Evolutionary conservation across 306 rosid genomes (phyloP).

Genomic region (Quercus aquifolioides): DNA sequence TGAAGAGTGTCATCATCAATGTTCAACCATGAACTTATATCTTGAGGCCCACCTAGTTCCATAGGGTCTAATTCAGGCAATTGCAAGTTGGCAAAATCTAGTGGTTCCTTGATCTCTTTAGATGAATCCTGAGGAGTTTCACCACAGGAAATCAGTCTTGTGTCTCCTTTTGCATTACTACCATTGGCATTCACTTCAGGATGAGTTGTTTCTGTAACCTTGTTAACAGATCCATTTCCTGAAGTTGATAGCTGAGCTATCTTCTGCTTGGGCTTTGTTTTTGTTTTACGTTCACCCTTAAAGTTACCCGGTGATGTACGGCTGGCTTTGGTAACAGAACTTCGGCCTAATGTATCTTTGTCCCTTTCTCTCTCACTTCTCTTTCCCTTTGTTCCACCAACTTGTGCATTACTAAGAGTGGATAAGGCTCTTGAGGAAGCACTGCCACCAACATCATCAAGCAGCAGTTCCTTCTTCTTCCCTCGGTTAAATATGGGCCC

Average conservation of each 20-base stretch:
- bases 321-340: constrained; percentile 43
- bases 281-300: constrained; percentile 65
- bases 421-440: constrained; percentile 49
- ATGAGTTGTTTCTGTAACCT: constrained; percentile 31
- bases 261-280: constrained; percentile 77
- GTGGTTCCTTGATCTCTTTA: constrained; percentile 37
- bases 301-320: constrained; percentile 43
- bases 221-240: constrained; percentile 47
- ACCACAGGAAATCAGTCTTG: constrained; percentile 27
- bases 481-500: constrained; percentile 59
- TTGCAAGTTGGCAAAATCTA: constrained; percentile 41
- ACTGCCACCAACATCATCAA: constrained; percentile 69
- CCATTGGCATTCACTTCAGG: constrained; percentile 30
- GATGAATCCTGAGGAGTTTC: constrained; percentile 23
- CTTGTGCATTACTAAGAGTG: constrained; percentile 41
- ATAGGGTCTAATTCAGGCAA: constrained; percentile 61
- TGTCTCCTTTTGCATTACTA: constrained; percentile 31
- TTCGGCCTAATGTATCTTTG: constrained; percentile 47
- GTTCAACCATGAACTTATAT: constrained; percentile 66
- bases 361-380: constrained; percentile 76
- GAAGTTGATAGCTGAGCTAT: constrained; percentile 55
- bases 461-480: constrained; percentile 71
- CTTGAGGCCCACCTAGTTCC: constrained; percentile 61
- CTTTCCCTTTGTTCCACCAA: constrained; percentile 66
- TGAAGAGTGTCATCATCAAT: constrained; percentile 62